Percentiles rank a stretch among this genome's conserved stretches.
phyloP scores from a whole-genome alignment of 768 basidiomycete species.

The Boletus sp. region DNA sequence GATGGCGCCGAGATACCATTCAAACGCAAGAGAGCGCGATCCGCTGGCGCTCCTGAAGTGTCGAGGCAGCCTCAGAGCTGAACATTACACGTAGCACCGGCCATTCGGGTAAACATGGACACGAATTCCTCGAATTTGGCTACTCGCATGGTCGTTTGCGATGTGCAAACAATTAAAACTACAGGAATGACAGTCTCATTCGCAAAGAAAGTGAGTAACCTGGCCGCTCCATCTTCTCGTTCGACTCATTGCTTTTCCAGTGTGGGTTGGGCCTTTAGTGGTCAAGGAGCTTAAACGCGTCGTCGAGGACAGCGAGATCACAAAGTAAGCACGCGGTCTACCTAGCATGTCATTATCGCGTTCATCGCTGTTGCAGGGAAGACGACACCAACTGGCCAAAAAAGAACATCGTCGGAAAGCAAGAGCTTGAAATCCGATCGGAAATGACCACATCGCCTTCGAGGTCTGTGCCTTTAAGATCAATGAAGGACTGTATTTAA shows the following conservation, averaged over 20 bases:
- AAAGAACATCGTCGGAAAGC: slow-evolving; percentile 98
- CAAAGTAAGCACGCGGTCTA: slow-evolving; percentile 54
- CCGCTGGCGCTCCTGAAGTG: neutral
- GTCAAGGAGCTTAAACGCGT: slow-evolving; percentile 94
- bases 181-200: slow-evolving; percentile 95
- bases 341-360: neutral
- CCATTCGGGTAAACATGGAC: slow-evolving; percentile 97
- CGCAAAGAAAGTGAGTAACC: slow-evolving; percentile 90
- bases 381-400: slow-evolving; percentile 99
- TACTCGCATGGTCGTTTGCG: slow-evolving; percentile 94
- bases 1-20: slow-evolving; percentile 7
- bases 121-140: slow-evolving; percentile 98
- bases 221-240: neutral
- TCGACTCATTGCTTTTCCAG: slow-evolving; percentile 38
- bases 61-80: neutral
- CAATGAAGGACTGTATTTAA: neutral
- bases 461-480: slow-evolving; percentile 55
- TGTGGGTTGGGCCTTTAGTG: slow-evolving; percentile 92
- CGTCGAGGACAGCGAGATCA: slow-evolving; percentile 89
- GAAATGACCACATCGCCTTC: slow-evolving; percentile 94
- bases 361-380: slow-evolving; percentile 59
- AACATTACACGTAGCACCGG: slow-evolving; percentile 50
- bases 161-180: slow-evolving; percentile 99
- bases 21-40: slow-evolving; percentile 14
- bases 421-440: slow-evolving; percentile 95